Percentiles rank a stretch among this genome's conserved stretches.
Conservation (phyloP, 306 rosid species). For the Acacia acuminata region DNA sequence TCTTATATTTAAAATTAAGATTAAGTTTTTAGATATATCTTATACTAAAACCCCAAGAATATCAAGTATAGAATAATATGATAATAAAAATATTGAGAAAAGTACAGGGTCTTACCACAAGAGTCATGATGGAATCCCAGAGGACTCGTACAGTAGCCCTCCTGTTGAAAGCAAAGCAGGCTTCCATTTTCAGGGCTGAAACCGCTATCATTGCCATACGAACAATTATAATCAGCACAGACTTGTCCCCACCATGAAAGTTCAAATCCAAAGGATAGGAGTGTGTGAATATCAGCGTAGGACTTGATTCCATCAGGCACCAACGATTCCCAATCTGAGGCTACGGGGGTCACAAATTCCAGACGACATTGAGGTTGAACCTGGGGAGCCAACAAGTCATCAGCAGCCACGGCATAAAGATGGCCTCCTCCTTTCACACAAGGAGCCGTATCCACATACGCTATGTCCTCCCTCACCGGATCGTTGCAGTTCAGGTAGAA, state of each 20-base stretch:
- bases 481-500: neutral
- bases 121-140: rapidly evolving
- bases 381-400: neutral
- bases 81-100: no score
- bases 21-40: no score
- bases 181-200: no score
- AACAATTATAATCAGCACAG: neutral
- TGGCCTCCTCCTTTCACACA: neutral
- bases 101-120: no score
- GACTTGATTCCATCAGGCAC: neutral
- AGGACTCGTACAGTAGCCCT: no score
- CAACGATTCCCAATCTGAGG: neutral
- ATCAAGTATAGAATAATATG: no score
- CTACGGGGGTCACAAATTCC: neutral
- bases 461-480: neutral
- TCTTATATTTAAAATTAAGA: no score
- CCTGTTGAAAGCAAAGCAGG: no score
- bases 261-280: neutral
- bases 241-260: neutral
- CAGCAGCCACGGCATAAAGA: neutral
- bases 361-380: neutral
- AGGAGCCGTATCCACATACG: neutral
- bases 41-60: no score
- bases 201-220: rapidly evolving
- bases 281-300: neutral